Conservation (phyloP, 257 asterid genomes). For the Linaria vulgaris region DNA sequence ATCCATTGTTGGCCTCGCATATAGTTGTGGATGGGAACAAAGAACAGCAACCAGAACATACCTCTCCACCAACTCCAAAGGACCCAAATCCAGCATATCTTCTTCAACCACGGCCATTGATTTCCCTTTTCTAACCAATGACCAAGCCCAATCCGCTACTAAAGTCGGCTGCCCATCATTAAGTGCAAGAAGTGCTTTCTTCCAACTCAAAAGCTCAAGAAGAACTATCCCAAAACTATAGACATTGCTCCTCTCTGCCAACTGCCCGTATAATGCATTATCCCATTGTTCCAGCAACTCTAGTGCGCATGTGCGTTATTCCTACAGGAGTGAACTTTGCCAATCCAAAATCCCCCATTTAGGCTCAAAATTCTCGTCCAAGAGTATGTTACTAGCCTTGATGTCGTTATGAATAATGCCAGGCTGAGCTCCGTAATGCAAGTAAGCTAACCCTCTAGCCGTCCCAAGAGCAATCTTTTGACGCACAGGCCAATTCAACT, state of each 20-base stretch:
- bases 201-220: slow-evolving; percentile 86
- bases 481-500: slow-evolving; percentile 75
- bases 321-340: slow-evolving; percentile 86
- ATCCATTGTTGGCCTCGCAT: slow-evolving; percentile 93
- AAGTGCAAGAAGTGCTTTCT: slow-evolving; percentile 58
- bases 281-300: slow-evolving; percentile 97
- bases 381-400: slow-evolving; percentile 78
- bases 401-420: slow-evolving; percentile 77
- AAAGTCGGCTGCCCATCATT: slow-evolving; percentile 60
- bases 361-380: slow-evolving; percentile 82
- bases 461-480: slow-evolving; percentile 80
- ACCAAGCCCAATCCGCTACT: slow-evolving; percentile 93
- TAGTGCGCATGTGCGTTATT: slow-evolving; percentile 79
- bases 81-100: slow-evolving; percentile 57
- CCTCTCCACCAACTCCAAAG: slow-evolving; percentile 66
- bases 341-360: slow-evolving; percentile 87
- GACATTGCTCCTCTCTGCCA: slow-evolving; percentile 84
- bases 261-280: slow-evolving; percentile 85
- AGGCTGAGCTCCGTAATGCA: slow-evolving; percentile 80
- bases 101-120: slow-evolving; percentile 66
- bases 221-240: slow-evolving; percentile 87
- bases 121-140: slow-evolving; percentile 64
- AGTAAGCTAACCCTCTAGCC: slow-evolving; percentile 78
- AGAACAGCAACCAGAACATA: slow-evolving; percentile 77
- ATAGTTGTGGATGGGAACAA: slow-evolving; percentile 84